phyloP scores from a whole-genome alignment of 2,329 filamentous ascomycete genomes.

The Tolypocladium album region DNA sequence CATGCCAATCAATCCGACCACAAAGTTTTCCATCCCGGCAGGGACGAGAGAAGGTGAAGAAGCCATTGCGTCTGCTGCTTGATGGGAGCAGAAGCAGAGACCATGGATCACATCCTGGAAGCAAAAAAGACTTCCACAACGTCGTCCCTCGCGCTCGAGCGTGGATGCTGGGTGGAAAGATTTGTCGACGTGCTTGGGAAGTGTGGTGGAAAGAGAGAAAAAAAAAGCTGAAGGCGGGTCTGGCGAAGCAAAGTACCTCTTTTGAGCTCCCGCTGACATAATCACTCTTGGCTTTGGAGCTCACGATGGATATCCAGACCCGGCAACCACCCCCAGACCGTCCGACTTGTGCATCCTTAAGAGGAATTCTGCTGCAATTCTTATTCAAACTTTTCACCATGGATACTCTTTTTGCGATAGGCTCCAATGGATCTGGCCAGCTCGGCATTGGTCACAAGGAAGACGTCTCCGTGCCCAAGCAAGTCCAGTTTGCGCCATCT shows the following conservation, averaged over 20 bases:
- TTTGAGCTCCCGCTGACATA: constrained; percentile 3
- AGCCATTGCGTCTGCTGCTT: constrained; percentile 19
- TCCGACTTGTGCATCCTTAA: not conserved
- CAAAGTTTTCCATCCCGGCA: constrained; percentile 53
- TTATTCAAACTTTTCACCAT: constrained; percentile 16
- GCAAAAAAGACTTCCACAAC: not conserved
- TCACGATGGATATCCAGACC: not conserved
- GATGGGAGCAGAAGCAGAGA: constrained; percentile 11
- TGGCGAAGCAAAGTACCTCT: not conserved
- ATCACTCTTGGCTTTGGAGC: not conserved
- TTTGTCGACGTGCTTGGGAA: not conserved
- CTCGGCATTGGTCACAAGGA: constrained; percentile 61
- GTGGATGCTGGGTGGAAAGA: not conserved
- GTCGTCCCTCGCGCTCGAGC: not conserved
- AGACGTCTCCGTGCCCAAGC: constrained; percentile 57
- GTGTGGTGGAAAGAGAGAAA: constrained; percentile 1
- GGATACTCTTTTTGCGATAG: constrained; percentile 54
- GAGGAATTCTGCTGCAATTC: not conserved
- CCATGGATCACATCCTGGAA: constrained; percentile 16
- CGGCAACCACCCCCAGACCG: not conserved
- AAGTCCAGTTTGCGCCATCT: constrained; percentile 42
- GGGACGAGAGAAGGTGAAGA: constrained; percentile 18
- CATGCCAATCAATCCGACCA: constrained; percentile 95
- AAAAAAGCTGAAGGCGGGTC: constrained; percentile 3
- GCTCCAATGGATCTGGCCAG: constrained; percentile 69